Conservation (phyloP, 2,329 filamentous ascomycete genomes). For the Talaromyces sp. region DNA sequence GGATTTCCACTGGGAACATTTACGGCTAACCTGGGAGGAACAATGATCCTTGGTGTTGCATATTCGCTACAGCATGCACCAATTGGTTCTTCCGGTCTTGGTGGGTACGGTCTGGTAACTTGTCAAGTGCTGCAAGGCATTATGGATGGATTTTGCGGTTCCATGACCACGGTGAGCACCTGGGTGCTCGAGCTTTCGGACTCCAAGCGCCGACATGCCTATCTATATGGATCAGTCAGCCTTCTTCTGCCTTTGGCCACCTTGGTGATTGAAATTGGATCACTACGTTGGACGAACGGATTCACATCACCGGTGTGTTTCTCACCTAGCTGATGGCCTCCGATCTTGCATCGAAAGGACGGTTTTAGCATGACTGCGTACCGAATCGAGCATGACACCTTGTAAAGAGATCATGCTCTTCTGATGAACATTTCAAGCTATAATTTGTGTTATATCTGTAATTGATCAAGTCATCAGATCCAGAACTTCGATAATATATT, state of each 20-base stretch:
- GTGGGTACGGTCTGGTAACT: slow-evolving; percentile 38
- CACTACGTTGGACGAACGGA: slow-evolving; percentile 51
- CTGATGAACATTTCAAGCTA: too few species aligned
- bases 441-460: too few species aligned
- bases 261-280: slow-evolving; percentile 53
- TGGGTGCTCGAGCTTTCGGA: slow-evolving; percentile 59
- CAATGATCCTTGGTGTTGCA: slow-evolving; percentile 68
- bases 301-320: slow-evolving; percentile 35
- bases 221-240: slow-evolving; percentile 53
- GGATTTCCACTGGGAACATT: slow-evolving; percentile 85
- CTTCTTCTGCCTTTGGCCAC: slow-evolving; percentile 47
- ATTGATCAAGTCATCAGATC: too few species aligned
- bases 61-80: slow-evolving; percentile 70
- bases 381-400: too few species aligned
- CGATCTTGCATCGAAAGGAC: too few species aligned
- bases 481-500: too few species aligned
- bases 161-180: slow-evolving; percentile 63
- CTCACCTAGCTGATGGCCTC: background rate
- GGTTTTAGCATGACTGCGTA: too few species aligned
- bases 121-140: slow-evolving; percentile 66
- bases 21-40: slow-evolving; percentile 72
- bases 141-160: slow-evolving; percentile 65
- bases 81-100: slow-evolving; percentile 26
- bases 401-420: too few species aligned
- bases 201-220: slow-evolving; percentile 55